A percentile compares a stretch with the other conserved stretches of the same genome.
These are phyloP conservation scores for Hansenula anomala DNA, from an alignment of 1,139 yeast species.

Conservation along the genomic window DNA sequence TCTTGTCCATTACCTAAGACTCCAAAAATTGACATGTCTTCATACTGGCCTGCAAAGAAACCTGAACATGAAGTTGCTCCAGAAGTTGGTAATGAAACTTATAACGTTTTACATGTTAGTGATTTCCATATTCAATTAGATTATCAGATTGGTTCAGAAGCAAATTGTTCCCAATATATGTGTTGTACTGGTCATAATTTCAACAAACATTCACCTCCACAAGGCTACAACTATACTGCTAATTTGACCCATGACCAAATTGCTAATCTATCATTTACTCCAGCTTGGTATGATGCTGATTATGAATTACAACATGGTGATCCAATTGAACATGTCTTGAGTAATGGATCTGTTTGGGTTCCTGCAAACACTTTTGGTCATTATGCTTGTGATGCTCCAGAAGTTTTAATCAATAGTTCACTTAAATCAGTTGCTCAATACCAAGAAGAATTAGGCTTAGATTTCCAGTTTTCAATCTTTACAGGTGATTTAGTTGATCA, in stretches of 20 bases:
- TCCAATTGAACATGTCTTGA: slow-evolving; percentile 18
- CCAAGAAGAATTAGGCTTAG: slow-evolving; percentile 27
- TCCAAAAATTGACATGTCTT: slow-evolving; percentile 34
- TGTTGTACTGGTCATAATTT: slow-evolving; percentile 43
- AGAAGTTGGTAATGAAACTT: slow-evolving; percentile 33
- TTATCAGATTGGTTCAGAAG: slow-evolving; percentile 54
- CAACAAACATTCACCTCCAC: slow-evolving; percentile 27
- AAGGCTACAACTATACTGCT: background rate
- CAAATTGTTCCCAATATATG: slow-evolving; percentile 48
- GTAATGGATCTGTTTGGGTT: slow-evolving; percentile 32
- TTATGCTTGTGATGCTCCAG: slow-evolving; percentile 64
- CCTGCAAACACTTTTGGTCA: slow-evolving; percentile 61
- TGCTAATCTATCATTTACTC: slow-evolving; percentile 30
- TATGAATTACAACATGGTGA: slow-evolving; percentile 38
- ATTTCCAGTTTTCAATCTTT: slow-evolving; percentile 57
- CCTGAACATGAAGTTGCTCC: slow-evolving; percentile 31
- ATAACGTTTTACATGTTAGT: slow-evolving; percentile 61
- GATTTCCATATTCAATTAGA: slow-evolving; percentile 61
- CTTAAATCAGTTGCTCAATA: slow-evolving; percentile 39
- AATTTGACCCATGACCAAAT: slow-evolving; percentile 11
- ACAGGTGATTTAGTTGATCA: slow-evolving; percentile 72
- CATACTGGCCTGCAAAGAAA: slow-evolving; percentile 39
- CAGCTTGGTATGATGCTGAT: slow-evolving; percentile 32
- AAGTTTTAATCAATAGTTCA: slow-evolving; percentile 50
- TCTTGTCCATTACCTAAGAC: slow-evolving; percentile 41